Conservation (phyloP, 306 rosid species). For the Medicago truncatula region DNA sequence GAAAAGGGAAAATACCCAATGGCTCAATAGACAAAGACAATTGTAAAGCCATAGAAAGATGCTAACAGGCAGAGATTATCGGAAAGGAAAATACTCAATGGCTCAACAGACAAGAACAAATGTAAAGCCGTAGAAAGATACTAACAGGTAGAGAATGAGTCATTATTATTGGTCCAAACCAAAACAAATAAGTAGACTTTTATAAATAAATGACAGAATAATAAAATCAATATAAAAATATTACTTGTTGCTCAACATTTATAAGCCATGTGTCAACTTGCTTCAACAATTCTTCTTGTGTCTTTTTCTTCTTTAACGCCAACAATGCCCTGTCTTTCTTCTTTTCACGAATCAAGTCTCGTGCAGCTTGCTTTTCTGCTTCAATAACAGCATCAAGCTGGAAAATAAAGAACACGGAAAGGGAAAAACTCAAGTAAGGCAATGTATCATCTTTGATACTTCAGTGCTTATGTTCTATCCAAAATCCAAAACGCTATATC, state of each 20-base stretch:
- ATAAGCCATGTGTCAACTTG: conserved; percentile 95
- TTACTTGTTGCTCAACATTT: conserved; percentile 96
- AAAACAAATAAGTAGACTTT: conserved; percentile 8
- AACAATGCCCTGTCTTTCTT: conserved; percentile 92
- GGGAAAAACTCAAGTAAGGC: conserved; percentile 22
- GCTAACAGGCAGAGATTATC: not conserved
- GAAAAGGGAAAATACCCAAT: not conserved
- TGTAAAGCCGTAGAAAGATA: too few species aligned
- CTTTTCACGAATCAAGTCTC: conserved; percentile 87
- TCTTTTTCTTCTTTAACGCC: conserved; percentile 82
- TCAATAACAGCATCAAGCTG: conserved; percentile 96
- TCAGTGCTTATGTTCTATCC: conserved; percentile 21
- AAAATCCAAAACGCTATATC: conserved; percentile 16
- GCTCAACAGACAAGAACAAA: too few species aligned
- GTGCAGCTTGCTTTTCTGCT: conserved; percentile 95
- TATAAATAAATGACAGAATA: conserved; percentile 1
- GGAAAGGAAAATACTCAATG: not conserved
- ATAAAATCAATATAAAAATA: conserved; percentile 19
- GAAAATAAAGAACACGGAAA: conserved; percentile 25
- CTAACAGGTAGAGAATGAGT: not conserved
- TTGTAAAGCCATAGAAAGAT: too few species aligned
- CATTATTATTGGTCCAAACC: not conserved
- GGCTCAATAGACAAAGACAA: too few species aligned
- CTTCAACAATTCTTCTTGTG: conserved; percentile 94
- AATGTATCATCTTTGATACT: conserved; percentile 1